Conservation (phyloP, 73 alveolate species). For the Paraurostyla sp. region DNA sequence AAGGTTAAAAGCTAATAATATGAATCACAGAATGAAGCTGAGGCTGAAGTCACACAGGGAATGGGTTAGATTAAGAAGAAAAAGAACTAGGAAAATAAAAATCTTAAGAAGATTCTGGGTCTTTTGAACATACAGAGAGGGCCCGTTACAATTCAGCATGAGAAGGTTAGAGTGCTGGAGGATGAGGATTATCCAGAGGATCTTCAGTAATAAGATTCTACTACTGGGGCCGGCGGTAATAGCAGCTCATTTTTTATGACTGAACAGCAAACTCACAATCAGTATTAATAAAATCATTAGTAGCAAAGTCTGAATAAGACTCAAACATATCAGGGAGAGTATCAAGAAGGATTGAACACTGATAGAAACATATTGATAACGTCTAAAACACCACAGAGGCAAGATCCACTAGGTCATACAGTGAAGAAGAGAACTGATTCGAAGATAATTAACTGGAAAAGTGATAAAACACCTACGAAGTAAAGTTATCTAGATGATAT, state of each 20-base stretch:
- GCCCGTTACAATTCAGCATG: background rate
- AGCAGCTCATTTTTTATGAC: background rate
- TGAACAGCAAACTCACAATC: too few species aligned
- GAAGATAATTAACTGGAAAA: constrained; percentile 19
- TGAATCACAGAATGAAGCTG: background rate
- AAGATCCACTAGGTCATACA: constrained; percentile 2
- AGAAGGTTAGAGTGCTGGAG: constrained; percentile 1
- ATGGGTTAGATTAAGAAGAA: background rate
- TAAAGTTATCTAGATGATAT: background rate
- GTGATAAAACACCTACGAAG: background rate
- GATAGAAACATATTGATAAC: background rate
- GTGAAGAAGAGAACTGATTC: background rate
- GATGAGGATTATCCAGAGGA: background rate
- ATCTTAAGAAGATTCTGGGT: background rate
- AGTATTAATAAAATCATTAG: too few species aligned
- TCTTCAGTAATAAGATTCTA: background rate
- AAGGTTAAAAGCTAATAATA: background rate
- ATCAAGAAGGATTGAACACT: background rate
- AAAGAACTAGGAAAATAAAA: background rate
- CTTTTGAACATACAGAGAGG: background rate
- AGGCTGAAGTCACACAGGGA: background rate
- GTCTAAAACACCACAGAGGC: background rate
- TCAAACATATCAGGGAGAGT: too few species aligned
- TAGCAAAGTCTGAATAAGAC: too few species aligned
- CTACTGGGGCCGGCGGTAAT: background rate